Conservation (phyloP, 1,139 yeast species). For the Saccharomyces pastorianus region DNA sequence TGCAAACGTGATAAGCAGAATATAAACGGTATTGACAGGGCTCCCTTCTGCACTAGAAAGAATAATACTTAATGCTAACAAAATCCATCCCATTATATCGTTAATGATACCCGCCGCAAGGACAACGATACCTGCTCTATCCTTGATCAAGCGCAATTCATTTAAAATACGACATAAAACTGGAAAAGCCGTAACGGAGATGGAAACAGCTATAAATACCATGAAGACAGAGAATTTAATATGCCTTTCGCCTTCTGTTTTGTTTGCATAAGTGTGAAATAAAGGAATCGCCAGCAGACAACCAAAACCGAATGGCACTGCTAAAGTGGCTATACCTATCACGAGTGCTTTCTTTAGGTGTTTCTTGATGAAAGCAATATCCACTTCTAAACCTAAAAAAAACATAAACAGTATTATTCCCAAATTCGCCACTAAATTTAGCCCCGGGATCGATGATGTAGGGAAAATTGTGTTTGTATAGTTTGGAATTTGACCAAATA, state of each 20-base stretch:
- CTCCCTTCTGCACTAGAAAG: conserved; percentile 60
- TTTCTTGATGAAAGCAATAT: conserved; percentile 51
- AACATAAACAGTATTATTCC: conserved; percentile 69
- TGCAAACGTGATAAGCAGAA: conserved; percentile 53
- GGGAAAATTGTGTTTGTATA: conserved; percentile 63
- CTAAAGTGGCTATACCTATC: conserved; percentile 64
- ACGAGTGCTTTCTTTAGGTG: conserved; percentile 52
- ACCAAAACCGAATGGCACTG: conserved; percentile 71
- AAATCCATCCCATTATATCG: conserved; percentile 76
- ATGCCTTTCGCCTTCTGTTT: conserved; percentile 30
- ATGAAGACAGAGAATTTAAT: conserved; percentile 60
- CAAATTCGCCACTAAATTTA: conserved; percentile 59
- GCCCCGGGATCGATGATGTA: conserved; percentile 48
- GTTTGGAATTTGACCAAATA: conserved; percentile 59
- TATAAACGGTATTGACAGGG: conserved; percentile 60
- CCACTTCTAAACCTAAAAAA: conserved; percentile 72
- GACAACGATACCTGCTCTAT: conserved; percentile 70
- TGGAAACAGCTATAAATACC: conserved; percentile 73
- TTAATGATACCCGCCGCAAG: conserved; percentile 75
- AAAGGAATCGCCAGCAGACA: conserved; percentile 62
- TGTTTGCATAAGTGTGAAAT: conserved; percentile 43
- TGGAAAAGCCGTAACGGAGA: conserved; percentile 79
- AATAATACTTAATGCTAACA: conserved; percentile 66
- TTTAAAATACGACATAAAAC: conserved; percentile 72
- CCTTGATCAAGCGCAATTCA: conserved; percentile 60